Evolutionary conservation across 768 basidiomycete species (phyloP), one percentile per base, ranked within the genome.

Genomic region (Porphyrellus cyaneotinctus): DNA sequence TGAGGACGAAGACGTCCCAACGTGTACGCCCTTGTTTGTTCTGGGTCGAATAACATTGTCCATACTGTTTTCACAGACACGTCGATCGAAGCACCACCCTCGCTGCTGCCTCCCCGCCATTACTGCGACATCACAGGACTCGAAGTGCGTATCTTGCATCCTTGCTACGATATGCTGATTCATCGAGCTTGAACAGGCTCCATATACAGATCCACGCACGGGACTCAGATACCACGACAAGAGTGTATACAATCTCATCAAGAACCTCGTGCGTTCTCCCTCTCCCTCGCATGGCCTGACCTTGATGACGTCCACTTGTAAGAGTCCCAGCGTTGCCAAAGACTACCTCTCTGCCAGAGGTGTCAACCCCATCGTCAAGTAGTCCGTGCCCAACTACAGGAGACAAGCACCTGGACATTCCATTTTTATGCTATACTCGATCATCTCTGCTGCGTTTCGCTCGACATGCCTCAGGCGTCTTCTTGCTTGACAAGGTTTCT

Each of bases 101-200:
- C 89, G 11, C 64, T 93, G 1, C 71, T 88, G 9, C 90, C 91
- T 4, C 86, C 83, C 43, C 76, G 78, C 53, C 83, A 85, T 54
- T 90, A 87, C 48, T 92, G 91, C 61, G 91, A 92, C 69, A 91
- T 93, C 15, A 93, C 91, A 0, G 88, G 91, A 0, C 74, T 93
- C 13, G 88, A 91, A 70, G 89, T 87, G 28, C 9, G 58, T 38
- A 15, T 15, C 1, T 23, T 28, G 3, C 10, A 13, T 18, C 23
- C 15, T n/a, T 33, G 28, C 4, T 24, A 14, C 12, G 11, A 14
- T 31, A 3, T 10, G 18, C 33, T 45, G 32, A n/a, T n/a, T n/a
- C n/a, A n/a, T 45, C 2, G 10, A 12, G 20, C 6, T 10, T 9
- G 18, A 17, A 18, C 37, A 60, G 88, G 89, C 87, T 0, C 88